Conservation (phyloP, 495 filamentous ascomycete species). For the Hyaloscypha bicolor region DNA sequence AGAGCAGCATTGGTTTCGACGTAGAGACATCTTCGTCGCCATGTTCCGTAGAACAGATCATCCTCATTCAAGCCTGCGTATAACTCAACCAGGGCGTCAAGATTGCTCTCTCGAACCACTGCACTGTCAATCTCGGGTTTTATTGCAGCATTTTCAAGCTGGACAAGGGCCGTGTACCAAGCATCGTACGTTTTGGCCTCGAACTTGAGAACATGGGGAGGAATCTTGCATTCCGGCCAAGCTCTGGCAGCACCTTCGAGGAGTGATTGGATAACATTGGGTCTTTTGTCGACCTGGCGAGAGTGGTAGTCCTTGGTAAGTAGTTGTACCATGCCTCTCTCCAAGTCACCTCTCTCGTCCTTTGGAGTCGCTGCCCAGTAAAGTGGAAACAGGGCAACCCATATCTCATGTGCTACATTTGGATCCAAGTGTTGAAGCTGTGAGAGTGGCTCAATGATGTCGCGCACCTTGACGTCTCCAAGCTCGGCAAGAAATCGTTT, state of each 20-base stretch:
- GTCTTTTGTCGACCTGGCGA: conserved; percentile 88
- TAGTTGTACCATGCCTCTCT: conserved; percentile 82
- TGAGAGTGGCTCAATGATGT: conserved; percentile 87
- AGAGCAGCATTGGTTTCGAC: conserved; percentile 95
- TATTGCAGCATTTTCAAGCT: conserved; percentile 83
- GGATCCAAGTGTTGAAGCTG: conserved; percentile 91
- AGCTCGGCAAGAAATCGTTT: conserved; percentile 80
- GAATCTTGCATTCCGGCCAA: conserved; percentile 84
- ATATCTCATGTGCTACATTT: conserved; percentile 79
- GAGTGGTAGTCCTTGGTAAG: conserved; percentile 94
- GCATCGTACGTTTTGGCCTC: conserved; percentile 88
- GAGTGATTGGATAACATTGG: conserved; percentile 91
- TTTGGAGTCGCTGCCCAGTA: conserved; percentile 87
- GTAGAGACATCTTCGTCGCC: conserved; percentile 92
- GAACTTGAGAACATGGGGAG: conserved; percentile 94
- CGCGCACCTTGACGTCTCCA: conserved; percentile 79
- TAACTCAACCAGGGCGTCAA: conserved; percentile 89
- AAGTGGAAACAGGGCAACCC: conserved; percentile 88
- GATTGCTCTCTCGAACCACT: conserved; percentile 84
- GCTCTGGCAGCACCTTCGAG: conserved; percentile 81
- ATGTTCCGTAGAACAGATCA: conserved; percentile 96
- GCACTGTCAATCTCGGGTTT: conserved; percentile 82
- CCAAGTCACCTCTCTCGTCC: conserved; percentile 89
- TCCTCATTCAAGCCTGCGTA: conserved; percentile 90
- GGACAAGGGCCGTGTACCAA: conserved; percentile 87